These are phyloP conservation scores for Beauveria rudraprayagi DNA, from an alignment of 2,329 filamentous ascomycete genomes.

Conservation along the genomic window DNA sequence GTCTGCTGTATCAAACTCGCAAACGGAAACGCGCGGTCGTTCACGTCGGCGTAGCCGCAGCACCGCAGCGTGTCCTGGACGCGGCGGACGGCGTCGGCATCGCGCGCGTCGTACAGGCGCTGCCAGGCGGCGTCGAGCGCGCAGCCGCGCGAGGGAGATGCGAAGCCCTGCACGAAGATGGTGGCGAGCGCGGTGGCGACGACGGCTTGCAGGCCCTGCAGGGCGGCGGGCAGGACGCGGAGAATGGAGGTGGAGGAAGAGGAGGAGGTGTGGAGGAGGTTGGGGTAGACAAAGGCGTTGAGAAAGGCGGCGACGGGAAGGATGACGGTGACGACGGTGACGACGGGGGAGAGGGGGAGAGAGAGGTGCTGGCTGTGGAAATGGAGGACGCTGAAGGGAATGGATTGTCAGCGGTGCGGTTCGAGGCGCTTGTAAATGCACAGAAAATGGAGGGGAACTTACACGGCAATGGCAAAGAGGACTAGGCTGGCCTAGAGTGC, in stretches of 20 bases:
- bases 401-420: background rate
- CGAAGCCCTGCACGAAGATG: constrained; percentile 28
- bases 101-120: constrained; percentile 41
- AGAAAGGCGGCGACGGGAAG: constrained; percentile 32
- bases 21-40: constrained; percentile 59
- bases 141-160: constrained; percentile 35
- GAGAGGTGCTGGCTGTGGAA: constrained; percentile 30
- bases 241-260: constrained; percentile 9
- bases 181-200: constrained; percentile 37
- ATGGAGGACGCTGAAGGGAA: constrained; percentile 29
- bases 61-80: constrained; percentile 61
- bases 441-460: background rate
- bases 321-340: constrained; percentile 30
- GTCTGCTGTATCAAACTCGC: constrained; percentile 18
- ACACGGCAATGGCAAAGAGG: constrained; percentile 10
- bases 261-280: constrained; percentile 19
- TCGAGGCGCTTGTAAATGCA: background rate
- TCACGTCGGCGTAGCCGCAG: constrained; percentile 52
- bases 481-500: constrained; percentile 5
- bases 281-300: constrained; percentile 29
- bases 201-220: constrained; percentile 36
- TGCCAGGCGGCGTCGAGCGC: constrained; percentile 50
- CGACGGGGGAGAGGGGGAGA: constrained; percentile 28
- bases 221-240: constrained; percentile 23
- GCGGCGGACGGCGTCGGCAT: constrained; percentile 40